Evolutionary conservation across 768 basidiomycete species (phyloP).

Genomic region (Naganishia kalamii): DNA sequence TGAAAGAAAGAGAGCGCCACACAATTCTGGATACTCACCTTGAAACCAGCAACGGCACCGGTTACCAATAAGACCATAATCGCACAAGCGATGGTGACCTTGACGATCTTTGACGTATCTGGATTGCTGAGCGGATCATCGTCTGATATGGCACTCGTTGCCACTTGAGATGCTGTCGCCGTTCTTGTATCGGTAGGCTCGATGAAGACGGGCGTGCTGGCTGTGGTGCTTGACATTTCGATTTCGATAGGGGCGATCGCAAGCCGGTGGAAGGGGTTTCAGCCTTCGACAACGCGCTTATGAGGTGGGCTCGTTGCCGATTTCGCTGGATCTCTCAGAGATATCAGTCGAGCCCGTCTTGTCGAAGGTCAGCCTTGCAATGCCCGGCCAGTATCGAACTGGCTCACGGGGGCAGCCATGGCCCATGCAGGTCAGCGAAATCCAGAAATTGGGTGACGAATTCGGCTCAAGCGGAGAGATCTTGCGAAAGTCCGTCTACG

Average conservation of each 20-base stretch:
- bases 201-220: conserved; percentile 1
- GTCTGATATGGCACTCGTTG: neutral
- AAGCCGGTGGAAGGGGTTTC: no score
- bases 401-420: no score
- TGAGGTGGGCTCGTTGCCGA: no score
- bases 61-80: conserved; percentile 23
- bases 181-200: neutral
- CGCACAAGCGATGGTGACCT: conserved; percentile 23
- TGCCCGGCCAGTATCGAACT: no score
- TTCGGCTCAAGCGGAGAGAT: no score
- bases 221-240: neutral
- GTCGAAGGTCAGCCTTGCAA: no score
- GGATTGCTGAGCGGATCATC: conserved; percentile 18
- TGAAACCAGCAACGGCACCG: conserved; percentile 19
- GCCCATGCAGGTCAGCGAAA: no score
- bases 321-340: no score
- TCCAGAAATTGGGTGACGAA: no score
- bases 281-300: no score
- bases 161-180: conserved; percentile 4
- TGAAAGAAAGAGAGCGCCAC: neutral
- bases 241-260: conserved; percentile 4
- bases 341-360: no score
- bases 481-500: no score
- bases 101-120: conserved; percentile 20
- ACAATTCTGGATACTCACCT: neutral